Evolutionary conservation across 2,329 filamentous ascomycete species (phyloP).

Genomic region (Clonostachys rosea): DNA sequence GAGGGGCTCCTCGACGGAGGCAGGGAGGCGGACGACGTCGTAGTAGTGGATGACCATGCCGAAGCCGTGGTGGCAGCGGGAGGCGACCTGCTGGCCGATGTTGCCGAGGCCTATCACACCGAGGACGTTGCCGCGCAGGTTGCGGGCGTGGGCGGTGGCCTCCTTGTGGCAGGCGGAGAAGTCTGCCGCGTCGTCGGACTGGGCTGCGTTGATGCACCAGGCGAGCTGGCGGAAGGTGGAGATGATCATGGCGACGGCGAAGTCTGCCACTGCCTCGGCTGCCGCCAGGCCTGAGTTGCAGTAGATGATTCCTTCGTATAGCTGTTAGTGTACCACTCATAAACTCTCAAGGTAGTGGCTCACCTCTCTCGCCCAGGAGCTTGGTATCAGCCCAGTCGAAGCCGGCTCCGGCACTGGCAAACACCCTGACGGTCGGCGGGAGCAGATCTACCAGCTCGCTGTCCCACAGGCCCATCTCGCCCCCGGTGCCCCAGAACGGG

Average conservation of each 20-base stretch:
- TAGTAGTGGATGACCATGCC: conserved; percentile 64
- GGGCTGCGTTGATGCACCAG: conserved; percentile 57
- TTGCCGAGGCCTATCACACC: conserved; percentile 68
- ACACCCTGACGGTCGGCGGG: conserved; percentile 52
- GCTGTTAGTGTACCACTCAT: neutral
- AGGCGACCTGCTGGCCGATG: conserved; percentile 59
- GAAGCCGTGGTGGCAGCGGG: conserved; percentile 44
- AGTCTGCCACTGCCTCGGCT: conserved; percentile 69
- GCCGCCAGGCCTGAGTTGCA: conserved; percentile 69
- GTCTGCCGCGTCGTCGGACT: conserved; percentile 19
- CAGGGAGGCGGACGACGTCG: conserved; percentile 48
- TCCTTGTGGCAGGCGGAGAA: conserved; percentile 58
- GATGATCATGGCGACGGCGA: conserved; percentile 65
- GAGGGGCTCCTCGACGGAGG: conserved; percentile 31
- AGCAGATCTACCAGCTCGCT: conserved; percentile 51
- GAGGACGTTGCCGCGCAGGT: conserved; percentile 55
- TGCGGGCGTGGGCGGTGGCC: conserved; percentile 56
- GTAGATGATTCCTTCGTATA: conserved; percentile 55
- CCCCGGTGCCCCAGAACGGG: conserved; percentile 59
- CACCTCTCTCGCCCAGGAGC: conserved; percentile 55
- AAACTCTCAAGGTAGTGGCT: conserved; percentile 4
- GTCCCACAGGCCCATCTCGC: conserved; percentile 64
- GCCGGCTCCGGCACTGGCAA: conserved; percentile 60
- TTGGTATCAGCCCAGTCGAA: conserved; percentile 65
- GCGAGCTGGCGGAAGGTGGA: conserved; percentile 64